Evolutionary conservation across 1,284 basidiomycete genomes (phyloP).

Genomic region (Cutaneotrichosporon sp.): DNA sequence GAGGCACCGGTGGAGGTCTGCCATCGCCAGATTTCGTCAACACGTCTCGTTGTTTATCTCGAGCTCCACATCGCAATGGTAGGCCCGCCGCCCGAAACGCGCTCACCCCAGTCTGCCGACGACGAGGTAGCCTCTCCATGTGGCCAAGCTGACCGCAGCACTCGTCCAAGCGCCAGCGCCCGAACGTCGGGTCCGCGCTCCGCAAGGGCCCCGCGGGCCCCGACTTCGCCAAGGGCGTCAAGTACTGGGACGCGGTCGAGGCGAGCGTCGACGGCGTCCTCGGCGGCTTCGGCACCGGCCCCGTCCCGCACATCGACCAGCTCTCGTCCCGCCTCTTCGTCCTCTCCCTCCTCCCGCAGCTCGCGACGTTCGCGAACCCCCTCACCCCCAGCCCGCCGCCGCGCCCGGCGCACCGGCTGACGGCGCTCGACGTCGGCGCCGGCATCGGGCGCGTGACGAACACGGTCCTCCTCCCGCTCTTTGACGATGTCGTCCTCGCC

Average conservation of each 20-base stretch:
- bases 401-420: slow-evolving; percentile 56
- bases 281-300: slow-evolving; percentile 56
- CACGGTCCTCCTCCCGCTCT: slow-evolving; percentile 78
- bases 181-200: slow-evolving; percentile 40
- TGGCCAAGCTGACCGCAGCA: slow-evolving; percentile 19
- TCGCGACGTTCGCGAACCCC: slow-evolving; percentile 73
- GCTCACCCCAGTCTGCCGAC: not conserved
- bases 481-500: slow-evolving; percentile 79
- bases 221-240: slow-evolving; percentile 54
- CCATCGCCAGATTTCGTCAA: not conserved
- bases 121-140: slow-evolving; percentile 4
- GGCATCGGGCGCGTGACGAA: slow-evolving; percentile 88
- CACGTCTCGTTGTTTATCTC: not conserved
- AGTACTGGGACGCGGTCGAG: slow-evolving; percentile 55
- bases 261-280: slow-evolving; percentile 56
- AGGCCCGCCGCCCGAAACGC: not conserved
- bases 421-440: slow-evolving; percentile 81
- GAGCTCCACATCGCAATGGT: not conserved
- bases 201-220: slow-evolving; percentile 37
- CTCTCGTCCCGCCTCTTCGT: slow-evolving; percentile 84
- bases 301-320: slow-evolving; percentile 82
- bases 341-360: slow-evolving; percentile 72
- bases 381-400: slow-evolving; percentile 47
- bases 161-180: slow-evolving; percentile 22
- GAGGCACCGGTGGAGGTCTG: not conserved